phyloP scores from a whole-genome alignment of 163 green algal species.

The Scenedesmus sp. region DNA sequence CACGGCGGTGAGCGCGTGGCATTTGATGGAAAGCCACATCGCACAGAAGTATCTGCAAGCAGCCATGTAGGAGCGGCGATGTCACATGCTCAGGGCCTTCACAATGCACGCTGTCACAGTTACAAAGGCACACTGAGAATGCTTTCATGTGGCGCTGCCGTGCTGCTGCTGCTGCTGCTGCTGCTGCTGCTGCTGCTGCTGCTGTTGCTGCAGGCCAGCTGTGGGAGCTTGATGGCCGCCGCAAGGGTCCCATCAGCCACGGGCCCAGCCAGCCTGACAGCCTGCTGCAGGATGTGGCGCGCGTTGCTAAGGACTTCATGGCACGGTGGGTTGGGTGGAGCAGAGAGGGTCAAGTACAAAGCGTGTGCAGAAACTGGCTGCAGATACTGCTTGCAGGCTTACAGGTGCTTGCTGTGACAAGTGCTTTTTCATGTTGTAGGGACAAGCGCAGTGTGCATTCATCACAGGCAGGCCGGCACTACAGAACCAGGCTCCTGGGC shows the following conservation, averaged over 20 bases:
- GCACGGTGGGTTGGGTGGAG: constrained; percentile 51
- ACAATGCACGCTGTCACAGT: neutral
- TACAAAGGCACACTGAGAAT: neutral
- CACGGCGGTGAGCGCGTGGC: constrained; percentile 59
- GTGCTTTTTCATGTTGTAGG: no score
- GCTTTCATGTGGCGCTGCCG: neutral
- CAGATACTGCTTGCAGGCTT: no score
- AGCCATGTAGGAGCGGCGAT: neutral
- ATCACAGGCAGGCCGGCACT: no score
- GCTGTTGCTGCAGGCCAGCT: constrained; percentile 63
- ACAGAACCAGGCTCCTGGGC: no score
- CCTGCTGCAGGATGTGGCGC: constrained; percentile 77
- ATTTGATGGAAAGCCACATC: no score
- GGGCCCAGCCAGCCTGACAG: constrained; percentile 66
- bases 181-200: neutral
- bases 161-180: no score
- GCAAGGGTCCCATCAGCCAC: constrained; percentile 82
- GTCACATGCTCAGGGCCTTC: neutral
- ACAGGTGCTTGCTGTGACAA: no score
- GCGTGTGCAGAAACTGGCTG: neutral
- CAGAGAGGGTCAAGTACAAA: neutral
- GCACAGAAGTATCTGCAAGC: no score
- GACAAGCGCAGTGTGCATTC: no score
- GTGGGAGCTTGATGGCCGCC: constrained; percentile 89
- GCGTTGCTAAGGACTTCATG: constrained; percentile 79